Evolutionary conservation across 768 basidiomycete genomes (phyloP), one percentile per base, ranked within the genome.

Genomic region (Leccinum pellstonianum): DNA sequence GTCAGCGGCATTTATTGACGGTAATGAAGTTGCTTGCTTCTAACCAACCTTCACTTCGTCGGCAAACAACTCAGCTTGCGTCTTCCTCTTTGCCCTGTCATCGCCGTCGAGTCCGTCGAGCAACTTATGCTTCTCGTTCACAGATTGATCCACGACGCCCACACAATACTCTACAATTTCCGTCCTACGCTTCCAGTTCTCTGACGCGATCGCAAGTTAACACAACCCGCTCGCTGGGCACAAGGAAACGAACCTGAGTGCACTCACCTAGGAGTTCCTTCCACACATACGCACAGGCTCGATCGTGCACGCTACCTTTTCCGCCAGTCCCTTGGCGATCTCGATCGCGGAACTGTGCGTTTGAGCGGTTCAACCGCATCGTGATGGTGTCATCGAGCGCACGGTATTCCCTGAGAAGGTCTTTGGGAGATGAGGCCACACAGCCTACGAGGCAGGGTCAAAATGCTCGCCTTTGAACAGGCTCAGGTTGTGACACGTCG

Each of bases 331-430:
- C 81, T 52, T 75, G 65, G 27, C 90, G 82, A 64, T 90, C 85
- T 62, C 81, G 79, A 75, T 93, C 92, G 54, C 90, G 82, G 73
- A 87, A 85, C 55, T 85, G 80, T 5, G 91, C 91, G 58, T 81
- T 83, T 41, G 90, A 87, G 53, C 91, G 84, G 71, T 94, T 93
- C 51, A 93, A 73, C 35, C 92, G 80, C 87, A 91, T 90, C 43
- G 81, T 83, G 64, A 94, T 87, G 7, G 84, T 77, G 68, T 94
- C 91, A 74, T 94, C 91, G 14, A 93, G 76, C 65, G 79, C 84
- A 67, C 91, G 81, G 72, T 93, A 93, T 73, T 93, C 91, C 68
- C 80, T 86, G 72, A 94, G 78, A 66, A 93, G 83, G 61, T 91
- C 92, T 94, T 70, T 52, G 52, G 59, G 63, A 63, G 46, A 48